Evolutionary conservation across 305 asterid genomes (phyloP), one percentile per base, ranked within the genome.

Genomic region (Fraxinus paxiana): DNA sequence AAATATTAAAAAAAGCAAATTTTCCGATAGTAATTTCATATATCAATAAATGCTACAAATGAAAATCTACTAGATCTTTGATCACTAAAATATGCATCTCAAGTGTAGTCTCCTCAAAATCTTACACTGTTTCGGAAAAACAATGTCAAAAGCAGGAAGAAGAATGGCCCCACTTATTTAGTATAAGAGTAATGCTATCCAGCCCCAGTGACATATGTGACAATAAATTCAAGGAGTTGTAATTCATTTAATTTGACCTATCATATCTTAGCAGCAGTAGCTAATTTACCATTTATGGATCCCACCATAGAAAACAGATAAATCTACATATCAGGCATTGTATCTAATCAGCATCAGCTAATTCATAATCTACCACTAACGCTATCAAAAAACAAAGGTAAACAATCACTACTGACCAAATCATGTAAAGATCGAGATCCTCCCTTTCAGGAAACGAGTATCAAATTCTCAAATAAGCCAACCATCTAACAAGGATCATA

Each of bases 391-490:
- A 15, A 26, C 26, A 26, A 30, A 48, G 71, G 65, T 75, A 56
- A 13, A 6, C 9, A 26, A 54, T 56, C 8, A 74, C 15, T 74
- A 37, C 24, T 41, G 65, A 67, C 48, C 33, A 80, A 69, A 31
- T 72, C 12, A 74, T 70, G 81, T 67, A 37, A 73, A 78, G 67
- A 76, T 69, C 76, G 76, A 35, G 38, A 33, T 72, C n/a, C 82
- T 73, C 22, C 82, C 34, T n/a, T 35, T 54, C 79, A 17, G 38
- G 22, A 65, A 15, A 24, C 54, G 41, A 35, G 20, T 61, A 77
- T 71, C 72, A 31, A 71, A 33, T 37, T 73, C 71, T 43, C 56
- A 78, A 26, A 35, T 77, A 67, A 78, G 63, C 78, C 73, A 80
- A 41, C 18, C 46, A 22, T 75, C 76, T 70, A 15, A 72, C 18